Evolutionary conservation across 768 basidiomycete genomes (phyloP), one percentile per base, ranked within the genome.

Genomic region (Wakefieldia striispora): DNA sequence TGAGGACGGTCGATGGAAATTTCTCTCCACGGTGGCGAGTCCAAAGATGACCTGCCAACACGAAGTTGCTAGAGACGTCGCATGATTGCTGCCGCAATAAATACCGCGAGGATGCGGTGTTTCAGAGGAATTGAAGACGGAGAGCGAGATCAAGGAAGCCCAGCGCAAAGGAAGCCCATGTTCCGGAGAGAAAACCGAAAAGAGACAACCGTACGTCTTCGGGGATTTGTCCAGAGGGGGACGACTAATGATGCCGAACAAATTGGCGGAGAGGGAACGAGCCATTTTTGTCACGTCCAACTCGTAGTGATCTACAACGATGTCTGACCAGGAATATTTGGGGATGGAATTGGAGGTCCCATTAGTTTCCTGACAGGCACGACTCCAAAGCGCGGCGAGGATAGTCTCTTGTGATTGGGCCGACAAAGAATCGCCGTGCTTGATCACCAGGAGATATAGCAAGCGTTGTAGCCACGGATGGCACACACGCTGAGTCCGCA

Each of bases 1-100:
- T 23, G 49, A 47, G 12, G 42, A 21, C 7, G 36, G 21, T 14
- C 44, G 43, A 43, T 43, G 49, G 21, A 66, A 37, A 6, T 62
- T 55, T 38, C 64, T 67, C 27, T 77, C 70, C 40, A 80, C 19
- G 13, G 60, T 64, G 16, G 71, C 70, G 31, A 81, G 58, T 13
- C 70, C 67, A 51, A 76, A 70, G 6, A 78, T 63, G 4, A 71
- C 67, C 27, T 68, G 67, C 80, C 80, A 81, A 16, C 54, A 50
- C 19, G 45, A 43, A 6, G 23, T 26, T 10, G 51, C 50, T 21
- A 34, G 44, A 23, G 64, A 40, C 19, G 46, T 43, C 13, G 34
- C 8, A 33, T 31, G 40, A 17, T 49, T 35, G 49, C 26, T 31
- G 19, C 50, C 29, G 38, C 43, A 52, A 0, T 39, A 31, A 8